Base-by-base conservation (phyloP, 2,329 filamentous ascomycete species). In the Drechslera avenae region DNA sequence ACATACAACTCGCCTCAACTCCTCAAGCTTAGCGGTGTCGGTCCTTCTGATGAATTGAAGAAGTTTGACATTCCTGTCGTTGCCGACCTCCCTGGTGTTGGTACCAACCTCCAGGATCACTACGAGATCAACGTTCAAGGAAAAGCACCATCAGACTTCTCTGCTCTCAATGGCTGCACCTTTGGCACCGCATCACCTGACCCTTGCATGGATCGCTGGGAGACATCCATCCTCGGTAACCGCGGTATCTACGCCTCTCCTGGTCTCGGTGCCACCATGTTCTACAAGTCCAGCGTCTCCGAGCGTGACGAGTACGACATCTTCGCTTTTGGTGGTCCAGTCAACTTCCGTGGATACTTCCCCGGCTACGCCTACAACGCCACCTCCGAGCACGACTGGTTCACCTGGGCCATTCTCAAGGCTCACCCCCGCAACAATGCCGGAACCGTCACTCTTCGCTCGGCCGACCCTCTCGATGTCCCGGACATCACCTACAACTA, bases 1-100 rank as follows among this genome's bases (percentile, higher is more conserved):
- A 79, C 83, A 1, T 87, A 83, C 50, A 85, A 87, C 71, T 81
- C 81, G 1, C 84, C 85, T 5, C 85, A 88, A 67, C 71, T 89
- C 2, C 80, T 89, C 10, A 83, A 86, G 73, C 79, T 87, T 1
- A 82, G 78, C 39, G 86, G 86, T n/a, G 79, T 88, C 30, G 85
- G 86, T 0, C 83, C 83, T 0, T 62, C 71, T 3, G 65, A 73
- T 0, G 79, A 85, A 54, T 78, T 88, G 10, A 52, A 76, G 17
- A 74, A 75, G 42, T 79, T 82, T 62, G 70, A 76, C 12, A 87
- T 88, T 55, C 65, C 76, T 2, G 73, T 82, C 2, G 59, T 85
- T n/a, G 73, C 78, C 3, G 77, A 87, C 57, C 81, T 84, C 0
- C 80, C 81, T 1, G 83, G 86, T 40, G 84, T 89, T 1, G 86